Percentiles rank a stretch among this genome's conserved stretches.
phyloP scores from a whole-genome alignment of 768 basidiomycete species.

The Trichaptum fuscoviolaceum region DNA sequence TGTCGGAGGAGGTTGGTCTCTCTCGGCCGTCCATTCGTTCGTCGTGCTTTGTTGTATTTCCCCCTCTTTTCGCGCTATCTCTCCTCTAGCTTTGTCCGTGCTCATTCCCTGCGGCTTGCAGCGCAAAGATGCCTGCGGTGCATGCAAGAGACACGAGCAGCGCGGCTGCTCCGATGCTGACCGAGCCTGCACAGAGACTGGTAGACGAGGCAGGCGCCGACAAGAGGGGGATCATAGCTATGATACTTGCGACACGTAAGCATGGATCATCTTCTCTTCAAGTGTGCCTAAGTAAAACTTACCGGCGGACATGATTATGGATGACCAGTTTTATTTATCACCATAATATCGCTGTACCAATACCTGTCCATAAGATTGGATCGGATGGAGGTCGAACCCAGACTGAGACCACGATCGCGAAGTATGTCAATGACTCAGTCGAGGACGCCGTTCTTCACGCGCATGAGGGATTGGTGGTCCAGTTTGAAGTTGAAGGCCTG shows the following conservation, averaged over 20 bases:
- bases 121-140: neutral
- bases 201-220: neutral
- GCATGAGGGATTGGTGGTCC: neutral
- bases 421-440: neutral
- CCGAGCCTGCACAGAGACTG: neutral
- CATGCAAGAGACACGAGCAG: neutral
- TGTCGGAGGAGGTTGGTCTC: conserved; percentile 1
- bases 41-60: neutral
- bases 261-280: neutral
- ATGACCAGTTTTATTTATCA: neutral
- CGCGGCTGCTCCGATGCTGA: neutral
- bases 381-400: neutral
- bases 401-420: neutral
- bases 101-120: neutral
- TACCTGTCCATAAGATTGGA: neutral
- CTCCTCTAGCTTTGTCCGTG: neutral
- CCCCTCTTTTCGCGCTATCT: neutral
- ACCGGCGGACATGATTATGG: neutral
- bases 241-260: neutral
- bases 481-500: neutral
- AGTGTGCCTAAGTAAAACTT: neutral
- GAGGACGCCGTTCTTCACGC: too few relatives aligned
- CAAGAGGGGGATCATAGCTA: neutral
- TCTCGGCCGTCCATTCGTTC: neutral
- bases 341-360: neutral